Evolutionary conservation across 2,329 filamentous ascomycete species (phyloP).

Genomic region (Xylariaceae sp.): DNA sequence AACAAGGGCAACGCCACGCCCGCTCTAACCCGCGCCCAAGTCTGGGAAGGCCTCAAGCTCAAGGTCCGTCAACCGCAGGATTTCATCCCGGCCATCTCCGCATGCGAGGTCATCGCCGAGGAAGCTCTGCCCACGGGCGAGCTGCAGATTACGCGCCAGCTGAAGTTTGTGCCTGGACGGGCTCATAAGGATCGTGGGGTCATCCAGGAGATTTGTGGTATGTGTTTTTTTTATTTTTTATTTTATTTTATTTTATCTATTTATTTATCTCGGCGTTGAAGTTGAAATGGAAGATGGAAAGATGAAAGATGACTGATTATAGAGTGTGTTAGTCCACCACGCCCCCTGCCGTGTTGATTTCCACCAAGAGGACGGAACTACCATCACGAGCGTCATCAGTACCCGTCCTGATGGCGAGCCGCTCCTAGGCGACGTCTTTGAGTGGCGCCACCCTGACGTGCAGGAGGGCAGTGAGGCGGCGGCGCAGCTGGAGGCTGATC

Average conservation of each 20-base stretch:
- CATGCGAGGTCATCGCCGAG: constrained; percentile 31
- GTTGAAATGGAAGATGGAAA: no score
- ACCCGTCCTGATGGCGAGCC: constrained; percentile 27
- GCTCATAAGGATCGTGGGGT: neutral
- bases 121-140: constrained; percentile 21
- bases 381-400: constrained; percentile 33
- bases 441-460: constrained; percentile 32
- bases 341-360: constrained; percentile 33
- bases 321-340: constrained; percentile 21
- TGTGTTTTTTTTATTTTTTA: neutral
- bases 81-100: constrained; percentile 35
- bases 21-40: constrained; percentile 28
- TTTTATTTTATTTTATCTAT: no score
- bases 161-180: constrained; percentile 26
- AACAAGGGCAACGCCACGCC: constrained; percentile 32
- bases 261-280: no score
- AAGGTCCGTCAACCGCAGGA: constrained; percentile 34
- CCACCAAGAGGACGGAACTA: constrained; percentile 34
- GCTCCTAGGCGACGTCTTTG: constrained; percentile 34
- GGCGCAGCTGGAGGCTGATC: constrained; percentile 23
- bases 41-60: constrained; percentile 35
- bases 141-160: constrained; percentile 28
- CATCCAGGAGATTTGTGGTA: constrained; percentile 30
- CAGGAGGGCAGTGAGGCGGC: constrained; percentile 26
- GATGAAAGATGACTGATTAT: neutral